Evolutionary conservation across 768 basidiomycete genomes (phyloP).

Genomic region (Boletellus ananiceps): DNA sequence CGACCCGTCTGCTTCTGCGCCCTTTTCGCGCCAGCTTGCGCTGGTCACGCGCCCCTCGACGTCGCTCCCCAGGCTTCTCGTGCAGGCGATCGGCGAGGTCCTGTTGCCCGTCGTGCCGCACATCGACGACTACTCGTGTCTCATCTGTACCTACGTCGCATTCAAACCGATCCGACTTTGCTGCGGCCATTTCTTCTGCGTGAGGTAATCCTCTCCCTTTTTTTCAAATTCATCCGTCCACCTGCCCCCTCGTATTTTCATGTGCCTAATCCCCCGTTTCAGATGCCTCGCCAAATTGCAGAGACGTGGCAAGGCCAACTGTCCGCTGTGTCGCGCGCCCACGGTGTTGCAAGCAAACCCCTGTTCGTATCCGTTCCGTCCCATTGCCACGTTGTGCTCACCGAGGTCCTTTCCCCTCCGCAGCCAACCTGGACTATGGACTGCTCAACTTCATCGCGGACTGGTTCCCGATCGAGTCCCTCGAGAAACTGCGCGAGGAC

Average conservation of each 20-base stretch:
- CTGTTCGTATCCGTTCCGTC: slow-evolving; percentile 44
- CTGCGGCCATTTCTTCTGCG: slow-evolving; percentile 79
- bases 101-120: slow-evolving; percentile 77
- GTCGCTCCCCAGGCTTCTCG: slow-evolving; percentile 58
- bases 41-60: slow-evolving; percentile 25
- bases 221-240: background rate
- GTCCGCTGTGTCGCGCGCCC: slow-evolving; percentile 81
- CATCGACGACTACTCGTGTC: slow-evolving; percentile 80
- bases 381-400: background rate
- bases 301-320: slow-evolving; percentile 65
- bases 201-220: slow-evolving; percentile 38
- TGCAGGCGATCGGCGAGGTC: slow-evolving; percentile 78
- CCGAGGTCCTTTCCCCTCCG: background rate
- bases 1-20: slow-evolving; percentile 8
- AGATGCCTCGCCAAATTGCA: slow-evolving; percentile 89
- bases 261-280: background rate
- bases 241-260: no score
- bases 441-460: slow-evolving; percentile 82
- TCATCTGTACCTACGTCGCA: slow-evolving; percentile 85
- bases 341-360: slow-evolving; percentile 74
- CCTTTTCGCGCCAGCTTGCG: slow-evolving; percentile 30
- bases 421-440: slow-evolving; percentile 77
- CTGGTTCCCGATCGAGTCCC: slow-evolving; percentile 87
- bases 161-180: slow-evolving; percentile 85
- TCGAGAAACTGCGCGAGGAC: slow-evolving; percentile 68